Base-by-base conservation (phyloP, 805 yeast genomes). In the Clavispora vitiphila region DNA sequence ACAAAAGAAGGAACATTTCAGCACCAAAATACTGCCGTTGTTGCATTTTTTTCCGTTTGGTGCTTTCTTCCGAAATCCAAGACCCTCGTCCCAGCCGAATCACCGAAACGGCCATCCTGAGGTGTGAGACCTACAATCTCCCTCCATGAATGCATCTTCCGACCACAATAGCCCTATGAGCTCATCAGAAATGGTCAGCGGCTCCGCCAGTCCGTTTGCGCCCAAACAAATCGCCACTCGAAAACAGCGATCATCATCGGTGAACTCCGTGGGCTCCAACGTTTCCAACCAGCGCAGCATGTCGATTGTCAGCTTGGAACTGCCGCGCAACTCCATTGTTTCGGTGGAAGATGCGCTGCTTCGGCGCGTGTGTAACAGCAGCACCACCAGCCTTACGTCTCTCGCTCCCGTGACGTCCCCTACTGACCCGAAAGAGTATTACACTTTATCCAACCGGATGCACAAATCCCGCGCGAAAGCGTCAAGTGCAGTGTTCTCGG, bases 241-340 rank as follows among this genome's bases (percentile, higher is more conserved):
- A 10, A 51, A 60, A 37, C 68, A 60, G 34, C 53, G 72, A 24
- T 60, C 66, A 22, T 59, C 65, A 5, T 63, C 69, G 23, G 51
- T 61, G 36, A 65, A 62, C 44, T 61, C 66, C 15, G 53, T 53
- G 12, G 46, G 57, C 9, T 62, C 67, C 12, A 53, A 51, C 29
- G 62, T 57, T 21, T 57, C 61, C 37, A 54, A 50, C 24, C 55
- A 57, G 25, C 49, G 72, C 32, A 61, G 69, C 47, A 56, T 66
- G 59, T 62, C 69, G 11, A 58, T 67, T 10, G 62, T 60, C 15
- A 61, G 68, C 49, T 43, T 67, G 37, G 73, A 64, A 35, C 60
- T 65, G 49, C 71, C 72, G 3, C 54, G 72, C 31, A 69, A 69
- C 47, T 64, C 69, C 21, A 67, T 69, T 12, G 67, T 64, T 5